Evolutionary conservation across 106 monocot species (phyloP), one percentile per base, ranked within the genome.

Genomic region (Allium fistulosum): DNA sequence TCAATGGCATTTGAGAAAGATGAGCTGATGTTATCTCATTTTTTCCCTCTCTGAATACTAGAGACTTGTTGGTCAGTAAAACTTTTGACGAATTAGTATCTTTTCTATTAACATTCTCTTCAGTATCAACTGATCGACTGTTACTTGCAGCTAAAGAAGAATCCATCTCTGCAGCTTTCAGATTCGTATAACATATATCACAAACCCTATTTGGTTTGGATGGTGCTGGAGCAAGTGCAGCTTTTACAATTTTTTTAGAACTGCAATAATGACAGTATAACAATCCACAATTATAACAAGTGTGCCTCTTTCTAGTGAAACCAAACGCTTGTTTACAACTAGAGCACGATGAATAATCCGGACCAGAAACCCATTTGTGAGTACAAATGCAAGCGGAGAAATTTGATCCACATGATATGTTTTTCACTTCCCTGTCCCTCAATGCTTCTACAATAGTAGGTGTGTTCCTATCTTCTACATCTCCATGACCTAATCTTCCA

Each of bases 331-430:
- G 84, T 65, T 85, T 65, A 58, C 88, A 89, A 3, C 84, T 84
- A 4, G 84, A 84, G 65, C 88, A 88, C 5, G 81, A 9, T 0
- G 84, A 84, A 68, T 88, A 84, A 16, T 88, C 88, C 51, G 79
- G 76, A 68, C 84, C 81, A 61, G 88, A 88, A n/a, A 84, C 83
- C 87, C 84, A 88, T 59, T 88, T 88, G 69, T 88, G 87, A 16
- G 84, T 80, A 66, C 84, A 88, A 62, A 88, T 78, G 62, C 75
- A 80, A 61, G 83, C 72, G 26, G 87, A 81, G 49, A 81, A 88
- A 72, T 81, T 84, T 58, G 87, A 83, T n/a, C 87, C 87, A 68
- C 87, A 84, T 8, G 84, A 80, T 61, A 88, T 81, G 58, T 76
- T 88, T 69, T 88, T 88, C 22, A 88, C 88, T 66, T 88, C 84